These are phyloP conservation scores for Cylindrotheca fusiformis DNA, from an alignment of 108 stramenopile genomes.

Conservation along the genomic window DNA sequence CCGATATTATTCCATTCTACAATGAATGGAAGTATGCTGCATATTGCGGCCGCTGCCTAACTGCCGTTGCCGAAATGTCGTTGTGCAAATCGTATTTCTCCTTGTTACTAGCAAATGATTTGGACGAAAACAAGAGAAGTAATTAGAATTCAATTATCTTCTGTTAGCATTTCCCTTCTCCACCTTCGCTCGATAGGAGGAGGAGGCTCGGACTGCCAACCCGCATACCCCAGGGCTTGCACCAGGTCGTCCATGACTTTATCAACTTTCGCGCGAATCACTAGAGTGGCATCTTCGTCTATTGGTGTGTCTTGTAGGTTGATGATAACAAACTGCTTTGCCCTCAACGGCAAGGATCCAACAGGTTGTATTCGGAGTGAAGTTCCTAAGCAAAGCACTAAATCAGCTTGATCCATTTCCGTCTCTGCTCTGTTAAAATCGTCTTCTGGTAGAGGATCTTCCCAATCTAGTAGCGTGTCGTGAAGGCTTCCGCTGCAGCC, in stretches of 20 bases:
- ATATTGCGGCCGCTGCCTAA: conserved; percentile 3
- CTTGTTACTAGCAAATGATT: neutral
- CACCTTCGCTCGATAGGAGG: conserved; percentile 25
- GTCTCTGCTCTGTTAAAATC: conserved; percentile 58
- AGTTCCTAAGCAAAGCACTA: conserved; percentile 79
- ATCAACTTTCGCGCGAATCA: conserved; percentile 76
- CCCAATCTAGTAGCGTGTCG: conserved; percentile 89
- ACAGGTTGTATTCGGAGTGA: conserved; percentile 87
- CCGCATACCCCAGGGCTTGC: conserved; percentile 40
- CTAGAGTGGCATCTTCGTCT: conserved; percentile 67
- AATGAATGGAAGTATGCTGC: conserved; percentile 10
- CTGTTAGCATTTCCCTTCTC: neutral
- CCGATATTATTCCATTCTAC: conserved; percentile 9
- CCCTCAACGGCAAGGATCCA: conserved; percentile 59
- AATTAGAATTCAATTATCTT: neutral
- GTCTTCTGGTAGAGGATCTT: conserved; percentile 68
- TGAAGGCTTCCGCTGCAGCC: conserved; percentile 54
- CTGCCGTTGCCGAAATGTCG: conserved; percentile 14
- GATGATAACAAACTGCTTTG: conserved; percentile 75
- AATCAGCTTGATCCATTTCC: conserved; percentile 69
- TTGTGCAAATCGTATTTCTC: neutral
- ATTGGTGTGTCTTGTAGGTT: conserved; percentile 86
- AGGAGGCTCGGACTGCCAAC: conserved; percentile 7
- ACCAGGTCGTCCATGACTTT: conserved; percentile 73
- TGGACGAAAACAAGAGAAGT: neutral